A percentile compares a stretch with the other conserved stretches of the same genome.
phyloP scores from a whole-genome alignment of 306 rosid species.

The Prunus mume region DNA sequence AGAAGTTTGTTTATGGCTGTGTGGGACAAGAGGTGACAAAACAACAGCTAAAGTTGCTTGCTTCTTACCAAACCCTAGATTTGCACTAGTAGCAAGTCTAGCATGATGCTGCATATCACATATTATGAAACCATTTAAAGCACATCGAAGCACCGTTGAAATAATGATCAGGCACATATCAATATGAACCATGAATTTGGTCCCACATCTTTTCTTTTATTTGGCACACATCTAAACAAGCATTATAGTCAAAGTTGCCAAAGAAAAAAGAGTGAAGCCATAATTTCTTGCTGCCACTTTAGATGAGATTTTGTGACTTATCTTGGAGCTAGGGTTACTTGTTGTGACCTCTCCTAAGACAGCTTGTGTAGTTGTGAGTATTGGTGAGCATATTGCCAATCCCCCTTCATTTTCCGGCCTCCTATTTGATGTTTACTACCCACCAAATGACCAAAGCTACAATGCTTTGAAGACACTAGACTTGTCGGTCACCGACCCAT shows the following conservation, averaged over 20 bases:
- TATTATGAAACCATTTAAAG: background rate
- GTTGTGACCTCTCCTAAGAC: background rate
- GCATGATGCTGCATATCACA: background rate
- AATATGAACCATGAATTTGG: background rate
- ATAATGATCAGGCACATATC: background rate
- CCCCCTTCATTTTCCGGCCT: background rate
- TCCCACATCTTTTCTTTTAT: background rate
- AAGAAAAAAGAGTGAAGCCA: background rate
- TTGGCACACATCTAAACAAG: background rate
- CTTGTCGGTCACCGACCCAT: constrained; percentile 39
- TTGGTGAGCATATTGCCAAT: background rate
- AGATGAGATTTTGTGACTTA: background rate
- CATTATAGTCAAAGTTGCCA: background rate
- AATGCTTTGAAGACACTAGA: constrained; percentile 47
- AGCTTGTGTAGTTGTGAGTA: background rate
- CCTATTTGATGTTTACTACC: constrained; percentile 34
- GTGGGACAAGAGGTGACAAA: background rate
- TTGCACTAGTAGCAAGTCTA: background rate
- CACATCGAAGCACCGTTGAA: background rate
- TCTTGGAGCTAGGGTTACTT: background rate
- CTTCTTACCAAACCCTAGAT: background rate
- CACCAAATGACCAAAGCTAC: constrained; percentile 22
- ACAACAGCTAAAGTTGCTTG: background rate
- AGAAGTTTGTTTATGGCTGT: background rate
- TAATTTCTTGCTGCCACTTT: background rate